Evolutionary conservation across 2,329 filamentous ascomycete genomes (phyloP).

Genomic region (Penicillium brevicompactum): DNA sequence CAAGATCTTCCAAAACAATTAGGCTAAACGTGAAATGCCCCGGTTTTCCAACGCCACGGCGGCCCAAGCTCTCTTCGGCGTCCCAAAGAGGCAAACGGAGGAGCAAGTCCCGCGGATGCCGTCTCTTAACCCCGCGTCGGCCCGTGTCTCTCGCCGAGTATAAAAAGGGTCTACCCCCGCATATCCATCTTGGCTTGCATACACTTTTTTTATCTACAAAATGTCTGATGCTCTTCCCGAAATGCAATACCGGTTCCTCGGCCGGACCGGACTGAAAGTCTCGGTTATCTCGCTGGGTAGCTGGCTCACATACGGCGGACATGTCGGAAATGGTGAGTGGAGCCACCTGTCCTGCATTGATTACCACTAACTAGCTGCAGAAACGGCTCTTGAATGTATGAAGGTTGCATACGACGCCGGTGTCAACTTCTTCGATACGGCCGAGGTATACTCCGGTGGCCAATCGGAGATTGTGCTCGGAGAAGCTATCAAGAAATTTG

Average conservation of each 20-base stretch:
- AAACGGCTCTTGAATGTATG: conserved; percentile 45
- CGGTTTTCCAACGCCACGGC: not conserved
- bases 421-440: conserved; percentile 61
- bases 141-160: not conserved
- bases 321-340: conserved; percentile 64
- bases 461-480: conserved; percentile 60
- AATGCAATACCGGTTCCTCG: conserved; percentile 67
- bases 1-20: not conserved
- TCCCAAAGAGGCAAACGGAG: conserved; percentile 14
- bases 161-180: not conserved
- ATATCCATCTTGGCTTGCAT: not conserved
- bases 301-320: conserved; percentile 70
- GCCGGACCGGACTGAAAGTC: conserved; percentile 71
- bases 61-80: conserved; percentile 6
- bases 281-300: conserved; percentile 69
- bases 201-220: not conserved
- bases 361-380: conserved; percentile 5
- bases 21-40: conserved; percentile 1
- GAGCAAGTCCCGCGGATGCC: not conserved
- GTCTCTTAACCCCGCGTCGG: conserved; percentile 15
- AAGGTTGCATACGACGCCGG: conserved; percentile 59
- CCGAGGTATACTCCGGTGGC: conserved; percentile 56
- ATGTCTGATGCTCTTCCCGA: conserved; percentile 26
- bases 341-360: not conserved
- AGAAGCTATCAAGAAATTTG: conserved; percentile 58